Conservation (phyloP, 192 early-diverging fungal species). For the Oehlia diaphana region DNA sequence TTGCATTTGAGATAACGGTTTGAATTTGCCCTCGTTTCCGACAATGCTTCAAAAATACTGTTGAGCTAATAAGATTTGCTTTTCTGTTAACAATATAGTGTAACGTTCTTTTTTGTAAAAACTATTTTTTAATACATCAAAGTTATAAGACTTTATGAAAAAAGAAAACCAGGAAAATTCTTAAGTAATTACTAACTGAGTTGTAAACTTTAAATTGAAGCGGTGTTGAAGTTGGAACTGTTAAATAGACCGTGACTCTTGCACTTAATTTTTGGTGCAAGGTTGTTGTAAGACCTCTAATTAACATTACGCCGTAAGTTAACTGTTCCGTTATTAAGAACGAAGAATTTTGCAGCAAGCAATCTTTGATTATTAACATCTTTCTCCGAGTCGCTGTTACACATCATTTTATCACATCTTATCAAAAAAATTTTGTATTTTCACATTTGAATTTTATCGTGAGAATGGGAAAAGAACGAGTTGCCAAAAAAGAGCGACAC, state of each 20-base stretch:
- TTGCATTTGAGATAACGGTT: not conserved
- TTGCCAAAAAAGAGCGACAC: slow-evolving; percentile 59
- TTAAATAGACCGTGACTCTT: too few relatives aligned
- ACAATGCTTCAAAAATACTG: not conserved
- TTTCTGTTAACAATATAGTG: not conserved
- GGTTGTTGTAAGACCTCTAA: too few relatives aligned
- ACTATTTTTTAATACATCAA: not conserved
- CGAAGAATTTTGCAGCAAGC: not conserved
- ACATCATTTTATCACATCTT: not conserved
- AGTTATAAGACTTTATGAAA: not conserved
- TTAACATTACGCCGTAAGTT: not conserved
- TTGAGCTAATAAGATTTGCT: not conserved
- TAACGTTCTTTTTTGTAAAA: not conserved
- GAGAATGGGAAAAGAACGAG: slow-evolving; percentile 55
- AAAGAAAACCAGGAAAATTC: not conserved
- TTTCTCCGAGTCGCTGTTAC: not conserved
- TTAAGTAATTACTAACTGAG: not conserved
- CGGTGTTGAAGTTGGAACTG: not conserved
- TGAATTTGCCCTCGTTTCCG: not conserved
- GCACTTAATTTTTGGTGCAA: not conserved
- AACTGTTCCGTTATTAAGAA: not conserved
- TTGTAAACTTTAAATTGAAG: not conserved
- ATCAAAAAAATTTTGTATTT: not conserved
- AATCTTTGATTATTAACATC: not conserved
- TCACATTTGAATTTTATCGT: too few relatives aligned